A percentile compares a stretch with the other conserved stretches of the same genome.
Conservation (phyloP, 148 eudicot genomes). For the Bassia scoparia region DNA sequence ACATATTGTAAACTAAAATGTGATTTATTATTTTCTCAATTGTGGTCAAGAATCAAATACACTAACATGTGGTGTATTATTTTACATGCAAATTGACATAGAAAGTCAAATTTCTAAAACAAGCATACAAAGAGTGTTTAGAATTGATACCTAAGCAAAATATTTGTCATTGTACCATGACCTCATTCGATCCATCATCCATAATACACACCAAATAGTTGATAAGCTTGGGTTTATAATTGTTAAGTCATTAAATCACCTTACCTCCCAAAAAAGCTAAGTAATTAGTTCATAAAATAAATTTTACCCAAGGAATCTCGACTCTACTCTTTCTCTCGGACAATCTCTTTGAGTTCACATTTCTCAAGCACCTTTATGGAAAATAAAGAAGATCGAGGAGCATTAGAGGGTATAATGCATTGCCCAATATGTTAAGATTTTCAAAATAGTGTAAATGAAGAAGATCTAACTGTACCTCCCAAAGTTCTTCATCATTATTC, state of each 20-base stretch:
- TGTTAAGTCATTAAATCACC: neutral
- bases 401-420: neutral
- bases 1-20: no score
- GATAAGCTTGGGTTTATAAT: neutral
- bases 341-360: conserved; percentile 77
- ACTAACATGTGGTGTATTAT: no score
- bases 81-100: no score
- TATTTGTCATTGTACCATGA: conserved; percentile 92
- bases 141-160: conserved; percentile 93
- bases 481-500: conserved; percentile 59
- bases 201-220: conserved; percentile 19
- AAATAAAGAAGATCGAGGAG: neutral
- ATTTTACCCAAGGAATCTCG: conserved; percentile 60
- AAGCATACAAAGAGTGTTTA: no score
- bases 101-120: no score
- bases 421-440: neutral
- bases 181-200: conserved; percentile 94
- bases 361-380: conserved; percentile 58
- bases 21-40: no score
- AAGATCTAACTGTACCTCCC: conserved; percentile 57
- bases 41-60: no score
- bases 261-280: neutral
- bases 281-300: neutral
- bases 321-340: conserved; percentile 66
- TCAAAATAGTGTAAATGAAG: neutral